Conservation (phyloP, 2,329 filamentous ascomycete genomes). For the Chaetothyriales sp. region DNA sequence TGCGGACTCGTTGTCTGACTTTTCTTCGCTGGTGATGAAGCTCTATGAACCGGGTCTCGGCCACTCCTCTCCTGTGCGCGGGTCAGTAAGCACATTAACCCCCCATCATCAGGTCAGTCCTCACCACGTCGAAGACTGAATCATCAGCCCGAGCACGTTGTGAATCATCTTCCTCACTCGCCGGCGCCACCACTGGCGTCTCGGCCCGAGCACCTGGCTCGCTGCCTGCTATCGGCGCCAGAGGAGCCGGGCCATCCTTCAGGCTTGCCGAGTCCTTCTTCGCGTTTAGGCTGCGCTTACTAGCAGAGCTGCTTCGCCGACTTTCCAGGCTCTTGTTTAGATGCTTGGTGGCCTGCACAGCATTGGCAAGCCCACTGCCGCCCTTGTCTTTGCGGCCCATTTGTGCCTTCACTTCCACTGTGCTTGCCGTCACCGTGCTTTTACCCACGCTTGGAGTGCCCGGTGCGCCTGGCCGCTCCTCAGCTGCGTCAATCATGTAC, state of each 20-base stretch:
- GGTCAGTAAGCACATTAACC: constrained; percentile 20
- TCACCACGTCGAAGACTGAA: constrained; percentile 33
- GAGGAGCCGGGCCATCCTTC: constrained; percentile 5
- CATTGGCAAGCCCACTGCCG: constrained; percentile 17
- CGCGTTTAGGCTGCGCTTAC: constrained; percentile 48
- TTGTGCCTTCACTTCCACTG: constrained; percentile 67
- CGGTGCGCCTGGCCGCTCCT: constrained; percentile 83
- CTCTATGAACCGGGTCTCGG: neutral
- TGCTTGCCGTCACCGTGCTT: constrained; percentile 75
- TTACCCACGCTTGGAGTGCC: constrained; percentile 86
- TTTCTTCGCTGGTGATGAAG: neutral
- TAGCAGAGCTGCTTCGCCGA: constrained; percentile 72
- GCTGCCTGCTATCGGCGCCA: constrained; percentile 12
- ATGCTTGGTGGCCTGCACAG: constrained; percentile 54
- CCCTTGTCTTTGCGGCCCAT: constrained; percentile 20
- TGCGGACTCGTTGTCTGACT: neutral
- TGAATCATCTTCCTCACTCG: constrained; percentile 24
- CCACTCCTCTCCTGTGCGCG: neutral
- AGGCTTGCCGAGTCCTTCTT: constrained; percentile 8
- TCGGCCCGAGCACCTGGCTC: constrained; percentile 11
- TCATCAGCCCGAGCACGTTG: constrained; percentile 26
- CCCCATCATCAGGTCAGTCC: constrained; percentile 31
- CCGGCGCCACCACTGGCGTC: constrained; percentile 21
- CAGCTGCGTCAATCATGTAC: constrained; percentile 86
- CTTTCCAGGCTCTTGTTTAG: constrained; percentile 81